Evolutionary conservation across 2,329 filamentous ascomycete species (phyloP).

Genomic region (Basipetospora chlamydospora): DNA sequence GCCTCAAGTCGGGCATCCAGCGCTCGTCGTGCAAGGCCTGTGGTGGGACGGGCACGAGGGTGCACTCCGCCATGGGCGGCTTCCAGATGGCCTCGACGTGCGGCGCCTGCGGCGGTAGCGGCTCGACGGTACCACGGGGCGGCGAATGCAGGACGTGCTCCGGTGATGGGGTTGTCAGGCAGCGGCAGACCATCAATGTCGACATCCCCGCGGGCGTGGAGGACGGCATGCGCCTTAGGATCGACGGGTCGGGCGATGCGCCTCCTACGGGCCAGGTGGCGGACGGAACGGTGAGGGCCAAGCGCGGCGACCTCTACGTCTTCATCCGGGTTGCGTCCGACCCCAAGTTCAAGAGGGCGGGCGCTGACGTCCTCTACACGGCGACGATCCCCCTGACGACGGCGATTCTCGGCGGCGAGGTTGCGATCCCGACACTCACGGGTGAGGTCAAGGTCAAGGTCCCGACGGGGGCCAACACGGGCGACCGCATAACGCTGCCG

Average conservation of each 20-base stretch:
- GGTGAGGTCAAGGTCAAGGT: constrained; percentile 84
- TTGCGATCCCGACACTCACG: constrained; percentile 78
- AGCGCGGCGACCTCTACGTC: constrained; percentile 80
- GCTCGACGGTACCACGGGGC: constrained; percentile 60
- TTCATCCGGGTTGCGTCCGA: constrained; percentile 82
- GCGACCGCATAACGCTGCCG: constrained; percentile 75
- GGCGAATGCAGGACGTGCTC: constrained; percentile 67
- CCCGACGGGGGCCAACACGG: constrained; percentile 78
- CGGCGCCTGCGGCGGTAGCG: constrained; percentile 63
- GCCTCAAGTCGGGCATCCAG: constrained; percentile 68
- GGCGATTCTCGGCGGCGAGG: constrained; percentile 80
- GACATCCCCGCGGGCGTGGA: constrained; percentile 94
- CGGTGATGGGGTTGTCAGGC: constrained; percentile 72
- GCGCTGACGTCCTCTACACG: constrained; percentile 85
- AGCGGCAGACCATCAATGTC: constrained; percentile 69
- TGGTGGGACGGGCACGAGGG: constrained; percentile 70
- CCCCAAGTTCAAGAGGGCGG: constrained; percentile 73
- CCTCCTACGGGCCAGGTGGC: constrained; percentile 59
- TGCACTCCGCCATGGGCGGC: constrained; percentile 80
- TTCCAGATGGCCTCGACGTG: constrained; percentile 96
- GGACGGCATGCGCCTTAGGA: constrained; percentile 82
- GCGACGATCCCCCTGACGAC: constrained; percentile 86
- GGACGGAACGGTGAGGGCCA: constrained; percentile 42
- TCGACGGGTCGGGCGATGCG: constrained; percentile 77
- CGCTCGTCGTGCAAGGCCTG: constrained; percentile 63